A percentile compares a stretch with the other conserved stretches of the same genome.
phyloP scores from a whole-genome alignment of 805 yeast species.

The Aciculoconidium aculeatum region DNA sequence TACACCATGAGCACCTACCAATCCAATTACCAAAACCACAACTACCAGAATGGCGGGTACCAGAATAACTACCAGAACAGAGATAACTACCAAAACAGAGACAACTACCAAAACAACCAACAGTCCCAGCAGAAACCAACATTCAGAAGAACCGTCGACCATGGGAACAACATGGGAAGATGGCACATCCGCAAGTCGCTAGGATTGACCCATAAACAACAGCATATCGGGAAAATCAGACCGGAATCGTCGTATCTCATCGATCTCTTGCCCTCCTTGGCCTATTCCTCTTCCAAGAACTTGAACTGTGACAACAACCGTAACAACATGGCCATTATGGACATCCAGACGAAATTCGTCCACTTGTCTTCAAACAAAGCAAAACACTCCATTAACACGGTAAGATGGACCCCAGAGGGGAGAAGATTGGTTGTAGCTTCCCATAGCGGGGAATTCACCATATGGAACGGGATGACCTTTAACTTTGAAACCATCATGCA shows the following conservation, averaged over 20 bases:
- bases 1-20: conserved; percentile 4
- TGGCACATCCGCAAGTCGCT: conserved; percentile 46
- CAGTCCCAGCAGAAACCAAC: conserved; percentile 47
- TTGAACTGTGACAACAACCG: conserved; percentile 16
- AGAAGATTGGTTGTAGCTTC: conserved; percentile 84
- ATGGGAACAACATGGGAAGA: conserved; percentile 67
- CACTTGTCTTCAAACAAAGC: conserved; percentile 90
- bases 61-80: conserved; percentile 3
- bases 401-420: conserved; percentile 97
- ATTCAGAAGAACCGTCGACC: conserved; percentile 69
- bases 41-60: conserved; percentile 3
- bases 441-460: conserved; percentile 90
- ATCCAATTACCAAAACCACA: conserved; percentile 2
- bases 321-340: conserved; percentile 45
- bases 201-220: conserved; percentile 24
- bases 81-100: conserved; percentile 19
- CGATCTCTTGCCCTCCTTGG: conserved; percentile 60
- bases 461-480: conserved; percentile 95
- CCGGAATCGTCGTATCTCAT: conserved; percentile 66
- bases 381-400: conserved; percentile 81
- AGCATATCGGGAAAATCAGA: conserved; percentile 48
- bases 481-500: conserved; percentile 97
- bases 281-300: conserved; percentile 39
- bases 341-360: conserved; percentile 74
- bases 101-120: conserved; percentile 37